Base-by-base conservation (phyloP, 106 monocot genomes). In the Dendrobium huoshanense region DNA sequence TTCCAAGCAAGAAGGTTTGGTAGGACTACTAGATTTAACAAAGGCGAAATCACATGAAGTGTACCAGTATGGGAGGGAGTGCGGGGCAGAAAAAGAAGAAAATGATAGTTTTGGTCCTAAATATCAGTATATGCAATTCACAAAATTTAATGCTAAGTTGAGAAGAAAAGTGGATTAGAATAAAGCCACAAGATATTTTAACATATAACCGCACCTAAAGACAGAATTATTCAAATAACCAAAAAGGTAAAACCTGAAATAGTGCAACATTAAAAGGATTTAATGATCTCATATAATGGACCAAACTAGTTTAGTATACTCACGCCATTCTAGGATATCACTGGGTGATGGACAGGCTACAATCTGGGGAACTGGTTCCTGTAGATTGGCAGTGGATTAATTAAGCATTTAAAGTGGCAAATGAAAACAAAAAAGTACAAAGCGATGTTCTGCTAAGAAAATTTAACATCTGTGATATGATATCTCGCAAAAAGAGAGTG, bases 321-420 rank as follows among this genome's bases (percentile, higher is more conserved):
- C 74, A 99, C 98, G 95, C 98, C 98, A 99, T 82, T 99, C 98
- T 33, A 99, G 85, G 64, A 99, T 93, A 88, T 99, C 95, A 82
- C 55, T 91, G 75, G 95, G 82, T 29, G 80, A 91, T 67, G 98
- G 98, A 45, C 90, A 91, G 49, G 98, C 98, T 10, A 95, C 89
- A 79, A 99, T 88, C 84, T 99, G 98, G 22, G 98, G 85, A 78
- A 88, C 93, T 55, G 98, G 95, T 79, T 95, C 98, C 97, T 98
- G 87, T 76, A 86, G 74, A 65, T 44, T 74, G 19, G 43, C n/a
- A 43, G 42, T 44, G 3, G n/a, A 74, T 29, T 20, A 74, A 74
- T 43, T 43, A 44, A 41, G 41, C 22, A 20, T 74, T 74, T 74
- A 7, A 19, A 9, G 8, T 1, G 41, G 41, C 1, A 11, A 74